These are phyloP conservation scores for Trichocladium uniseriatum DNA, from an alignment of 495 filamentous ascomycete genomes.

Conservation along the genomic window DNA sequence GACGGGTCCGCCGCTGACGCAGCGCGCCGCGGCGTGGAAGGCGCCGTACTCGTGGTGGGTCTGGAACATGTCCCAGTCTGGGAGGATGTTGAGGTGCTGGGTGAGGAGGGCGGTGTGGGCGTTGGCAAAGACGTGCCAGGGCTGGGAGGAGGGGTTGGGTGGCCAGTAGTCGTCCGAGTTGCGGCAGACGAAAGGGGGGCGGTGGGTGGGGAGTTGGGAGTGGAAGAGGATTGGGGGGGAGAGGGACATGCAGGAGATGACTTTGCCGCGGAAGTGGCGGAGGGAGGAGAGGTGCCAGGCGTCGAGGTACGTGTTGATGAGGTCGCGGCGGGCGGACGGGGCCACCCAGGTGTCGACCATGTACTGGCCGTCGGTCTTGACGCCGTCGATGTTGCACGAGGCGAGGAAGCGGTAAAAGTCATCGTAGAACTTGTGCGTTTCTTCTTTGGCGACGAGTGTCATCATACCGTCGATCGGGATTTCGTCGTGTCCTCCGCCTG, in stretches of 20 bases:
- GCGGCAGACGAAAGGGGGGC: conserved; percentile 59
- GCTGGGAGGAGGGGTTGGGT: conserved; percentile 61
- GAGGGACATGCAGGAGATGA: conserved; percentile 90
- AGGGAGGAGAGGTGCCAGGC: conserved; percentile 74
- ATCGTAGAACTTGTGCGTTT: conserved; percentile 67
- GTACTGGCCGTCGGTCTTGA: conserved; percentile 89
- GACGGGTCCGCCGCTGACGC: conserved; percentile 82
- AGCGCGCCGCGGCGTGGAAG: conserved; percentile 84
- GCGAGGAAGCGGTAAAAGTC: conserved; percentile 84
- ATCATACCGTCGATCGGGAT: conserved; percentile 52
- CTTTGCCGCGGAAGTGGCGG: conserved; percentile 63
- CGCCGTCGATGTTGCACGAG: conserved; percentile 60
- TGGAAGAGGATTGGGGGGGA: conserved; percentile 76
- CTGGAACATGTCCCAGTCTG: conserved; percentile 99
- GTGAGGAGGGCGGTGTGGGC: conserved; percentile 85
- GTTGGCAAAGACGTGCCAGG: conserved; percentile 93
- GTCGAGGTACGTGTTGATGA: conserved; percentile 70
- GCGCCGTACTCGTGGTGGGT: conserved; percentile 64
- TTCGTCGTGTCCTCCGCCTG: conserved; percentile 43
- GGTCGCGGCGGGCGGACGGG: conserved; percentile 54
- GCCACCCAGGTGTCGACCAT: conserved; percentile 67
- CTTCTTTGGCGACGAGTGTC: conserved; percentile 61
- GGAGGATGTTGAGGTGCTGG: conserved; percentile 45
- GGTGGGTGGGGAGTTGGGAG: conserved; percentile 64
- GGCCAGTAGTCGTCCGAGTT: conserved; percentile 97